Conservation (phyloP, 139 green algal genomes). For the Coelastrella sp. region DNA sequence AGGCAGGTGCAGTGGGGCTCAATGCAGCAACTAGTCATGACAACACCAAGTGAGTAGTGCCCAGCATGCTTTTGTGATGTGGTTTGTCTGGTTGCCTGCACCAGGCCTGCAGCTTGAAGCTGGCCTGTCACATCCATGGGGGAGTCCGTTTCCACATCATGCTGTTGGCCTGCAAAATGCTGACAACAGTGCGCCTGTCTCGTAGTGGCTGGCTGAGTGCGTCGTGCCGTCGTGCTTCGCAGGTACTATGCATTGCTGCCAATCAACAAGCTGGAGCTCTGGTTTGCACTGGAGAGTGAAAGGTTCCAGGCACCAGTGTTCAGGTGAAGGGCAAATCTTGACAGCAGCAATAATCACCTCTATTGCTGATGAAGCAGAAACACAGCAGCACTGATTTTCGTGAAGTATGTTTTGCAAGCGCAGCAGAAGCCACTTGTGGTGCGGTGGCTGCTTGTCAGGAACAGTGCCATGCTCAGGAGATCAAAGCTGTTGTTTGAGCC, state of each 20-base stretch:
- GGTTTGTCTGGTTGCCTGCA: not conserved
- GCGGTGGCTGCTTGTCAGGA: not conserved
- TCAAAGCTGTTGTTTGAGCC: not conserved
- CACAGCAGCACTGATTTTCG: not conserved
- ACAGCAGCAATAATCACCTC: too few relatives aligned
- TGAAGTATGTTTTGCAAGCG: too few relatives aligned
- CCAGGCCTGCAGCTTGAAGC: too few relatives aligned
- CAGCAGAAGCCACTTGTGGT: not conserved
- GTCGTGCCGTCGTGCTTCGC: not conserved
- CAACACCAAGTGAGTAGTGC: constrained; percentile 78
- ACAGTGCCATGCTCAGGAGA: not conserved
- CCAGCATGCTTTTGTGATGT: not conserved
- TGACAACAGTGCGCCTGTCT: too few relatives aligned
- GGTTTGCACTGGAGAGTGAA: constrained; percentile 92
- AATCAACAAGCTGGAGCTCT: constrained; percentile 86
- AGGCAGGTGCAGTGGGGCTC: constrained; percentile 83
- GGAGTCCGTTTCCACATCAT: too few relatives aligned
- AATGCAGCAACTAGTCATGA: constrained; percentile 93
- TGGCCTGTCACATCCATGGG: too few relatives aligned
- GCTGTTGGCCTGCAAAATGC: too few relatives aligned
- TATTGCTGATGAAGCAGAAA: not conserved
- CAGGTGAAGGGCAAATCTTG: not conserved
- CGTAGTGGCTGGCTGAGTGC: too few relatives aligned
- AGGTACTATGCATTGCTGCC: constrained; percentile 77
- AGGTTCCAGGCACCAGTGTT: constrained; percentile 77